Percentiles rank a stretch among this genome's conserved stretches.
Evolutionary conservation across 2,329 filamentous ascomycete genomes (phyloP).

Genomic region (Colletotrichum spinosum): DNA sequence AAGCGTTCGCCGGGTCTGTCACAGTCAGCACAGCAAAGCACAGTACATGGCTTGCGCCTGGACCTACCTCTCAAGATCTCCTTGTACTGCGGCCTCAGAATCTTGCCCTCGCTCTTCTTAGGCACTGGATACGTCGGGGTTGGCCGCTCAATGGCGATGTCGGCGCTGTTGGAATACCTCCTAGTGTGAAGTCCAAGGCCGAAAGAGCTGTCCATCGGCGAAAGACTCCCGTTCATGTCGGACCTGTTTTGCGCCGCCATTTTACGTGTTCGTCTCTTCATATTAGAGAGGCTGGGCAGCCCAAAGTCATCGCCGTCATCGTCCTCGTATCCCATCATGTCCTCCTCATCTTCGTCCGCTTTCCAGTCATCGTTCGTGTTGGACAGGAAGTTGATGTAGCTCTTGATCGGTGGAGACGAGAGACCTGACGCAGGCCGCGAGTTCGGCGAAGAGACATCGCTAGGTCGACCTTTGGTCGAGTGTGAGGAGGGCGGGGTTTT

Average conservation of each 20-base stretch:
- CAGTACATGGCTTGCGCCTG: background rate
- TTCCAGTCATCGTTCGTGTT: conserved; percentile 88
- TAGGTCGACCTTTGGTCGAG: conserved; percentile 63
- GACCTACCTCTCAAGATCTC: conserved; percentile 81
- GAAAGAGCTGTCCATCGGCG: conserved; percentile 53
- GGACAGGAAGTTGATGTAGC: conserved; percentile 84
- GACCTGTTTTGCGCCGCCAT: conserved; percentile 59
- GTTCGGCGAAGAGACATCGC: conserved; percentile 68
- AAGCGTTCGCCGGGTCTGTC: conserved; percentile 85
- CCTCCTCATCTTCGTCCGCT: conserved; percentile 77
- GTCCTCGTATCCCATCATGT: conserved; percentile 82
- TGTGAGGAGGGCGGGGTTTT: conserved; percentile 79
- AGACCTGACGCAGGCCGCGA: conserved; percentile 62
- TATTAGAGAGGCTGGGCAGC: conserved; percentile 89
- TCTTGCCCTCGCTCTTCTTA: conserved; percentile 93
- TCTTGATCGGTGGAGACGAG: conserved; percentile 75
- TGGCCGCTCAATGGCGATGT: conserved; percentile 92
- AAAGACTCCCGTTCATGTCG: conserved; percentile 44
- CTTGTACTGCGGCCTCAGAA: conserved; percentile 95
- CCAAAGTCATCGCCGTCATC: conserved; percentile 96
- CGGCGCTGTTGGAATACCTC: conserved; percentile 84
- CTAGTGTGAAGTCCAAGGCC: conserved; percentile 55
- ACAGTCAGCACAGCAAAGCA: conserved; percentile 35
- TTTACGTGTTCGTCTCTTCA: conserved; percentile 77
- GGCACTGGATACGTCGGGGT: conserved; percentile 86